phyloP scores from a whole-genome alignment of 768 basidiomycete species.

The Kwoniella heveanensis region DNA sequence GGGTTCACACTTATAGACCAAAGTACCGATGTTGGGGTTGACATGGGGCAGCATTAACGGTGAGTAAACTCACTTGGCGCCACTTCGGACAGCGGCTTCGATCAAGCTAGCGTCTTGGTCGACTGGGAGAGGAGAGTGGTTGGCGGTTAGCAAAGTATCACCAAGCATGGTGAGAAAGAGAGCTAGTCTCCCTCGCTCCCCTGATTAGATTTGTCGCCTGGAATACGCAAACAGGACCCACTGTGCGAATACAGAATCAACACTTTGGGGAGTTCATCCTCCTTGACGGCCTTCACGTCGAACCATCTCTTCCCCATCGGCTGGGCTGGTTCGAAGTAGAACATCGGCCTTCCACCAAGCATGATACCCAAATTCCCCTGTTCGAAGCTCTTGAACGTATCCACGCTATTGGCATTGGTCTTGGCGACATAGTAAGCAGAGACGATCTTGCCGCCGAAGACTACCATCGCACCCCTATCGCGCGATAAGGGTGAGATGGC shows the following conservation, averaged over 20 bases:
- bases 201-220: no score
- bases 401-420: conserved; percentile 40
- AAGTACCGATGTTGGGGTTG: no score
- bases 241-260: conserved; percentile 26
- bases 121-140: background rate
- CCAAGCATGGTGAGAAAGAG: no score
- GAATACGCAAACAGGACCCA: background rate
- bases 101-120: background rate
- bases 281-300: conserved; percentile 25
- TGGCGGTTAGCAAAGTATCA: background rate
- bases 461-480: conserved; percentile 26
- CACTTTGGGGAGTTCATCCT: conserved; percentile 28
- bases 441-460: no score
- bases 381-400: conserved; percentile 52
- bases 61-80: conserved; percentile 16
- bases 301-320: conserved; percentile 56
- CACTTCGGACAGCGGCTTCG: conserved; percentile 15
- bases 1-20: no score
- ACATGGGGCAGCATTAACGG: no score
- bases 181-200: no score
- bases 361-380: conserved; percentile 51
- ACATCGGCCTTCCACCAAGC: conserved; percentile 20
- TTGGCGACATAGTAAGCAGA: conserved; percentile 48
- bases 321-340: conserved; percentile 32
- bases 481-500: conserved; percentile 43